Evolutionary conservation across 2,329 filamentous ascomycete genomes (phyloP).

Genomic region (Penicillium sumatraense): DNA sequence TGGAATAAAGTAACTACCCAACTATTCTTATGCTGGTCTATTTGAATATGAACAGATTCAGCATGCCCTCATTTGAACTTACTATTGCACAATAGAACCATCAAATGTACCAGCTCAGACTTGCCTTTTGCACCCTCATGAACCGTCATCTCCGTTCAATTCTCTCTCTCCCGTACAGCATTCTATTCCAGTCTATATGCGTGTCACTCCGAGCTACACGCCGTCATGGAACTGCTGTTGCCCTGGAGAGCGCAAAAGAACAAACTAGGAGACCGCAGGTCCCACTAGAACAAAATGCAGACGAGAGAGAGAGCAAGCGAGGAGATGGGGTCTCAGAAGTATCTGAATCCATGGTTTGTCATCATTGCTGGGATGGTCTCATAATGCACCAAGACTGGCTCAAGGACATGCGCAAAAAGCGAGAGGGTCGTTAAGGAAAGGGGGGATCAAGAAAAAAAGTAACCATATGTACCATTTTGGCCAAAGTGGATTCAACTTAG

Average conservation of each 20-base stretch:
- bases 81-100: background rate
- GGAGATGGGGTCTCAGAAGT: slow-evolving; percentile 42
- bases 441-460: slow-evolving; percentile 1
- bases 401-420: background rate
- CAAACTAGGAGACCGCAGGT: background rate
- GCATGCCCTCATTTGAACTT: background rate
- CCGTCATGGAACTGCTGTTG: slow-evolving; percentile 28
- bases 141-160: slow-evolving; percentile 17
- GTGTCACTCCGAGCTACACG: slow-evolving; percentile 19
- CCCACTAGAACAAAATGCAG: background rate
- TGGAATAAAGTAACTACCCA: background rate
- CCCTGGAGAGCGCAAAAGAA: slow-evolving; percentile 19
- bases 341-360: slow-evolving; percentile 47
- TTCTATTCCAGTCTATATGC: background rate
- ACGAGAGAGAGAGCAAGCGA: slow-evolving; percentile 3
- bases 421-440: background rate
- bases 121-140: slow-evolving; percentile 35
- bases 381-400: background rate
- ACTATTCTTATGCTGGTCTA: too few relatives aligned
- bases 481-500: slow-evolving; percentile 31
- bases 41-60: background rate
- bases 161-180: background rate
- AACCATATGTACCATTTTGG: background rate
- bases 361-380: slow-evolving; percentile 39
- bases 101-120: slow-evolving; percentile 31